A percentile compares a stretch with the other conserved stretches of the same genome.
phyloP scores from a whole-genome alignment of 2,329 filamentous ascomycete species.

The Ophiocordyceps polyrhachis-furcata region DNA sequence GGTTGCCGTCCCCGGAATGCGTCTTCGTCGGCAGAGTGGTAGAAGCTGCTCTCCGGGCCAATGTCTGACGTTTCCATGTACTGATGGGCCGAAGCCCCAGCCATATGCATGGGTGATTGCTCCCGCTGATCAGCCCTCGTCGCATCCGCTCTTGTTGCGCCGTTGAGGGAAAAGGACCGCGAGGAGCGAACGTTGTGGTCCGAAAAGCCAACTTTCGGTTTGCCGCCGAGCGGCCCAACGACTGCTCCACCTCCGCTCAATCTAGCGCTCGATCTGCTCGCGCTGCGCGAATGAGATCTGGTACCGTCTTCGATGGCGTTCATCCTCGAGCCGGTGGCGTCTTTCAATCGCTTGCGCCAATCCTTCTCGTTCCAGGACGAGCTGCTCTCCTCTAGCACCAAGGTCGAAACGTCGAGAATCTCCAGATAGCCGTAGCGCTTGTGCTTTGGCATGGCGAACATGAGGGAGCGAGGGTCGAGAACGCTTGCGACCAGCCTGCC shows the following conservation, averaged over 20 bases:
- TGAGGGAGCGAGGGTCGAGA: slow-evolving; percentile 71
- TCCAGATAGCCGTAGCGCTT: slow-evolving; percentile 82
- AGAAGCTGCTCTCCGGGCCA: slow-evolving; percentile 8
- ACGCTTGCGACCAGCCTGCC: slow-evolving; percentile 73
- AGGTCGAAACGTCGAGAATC: slow-evolving; percentile 59
- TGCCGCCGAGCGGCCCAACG: slow-evolving; percentile 10
- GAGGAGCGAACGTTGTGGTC: slow-evolving; percentile 36
- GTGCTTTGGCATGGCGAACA: slow-evolving; percentile 94
- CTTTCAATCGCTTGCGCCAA: slow-evolving; percentile 80
- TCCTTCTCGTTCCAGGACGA: slow-evolving; percentile 65
- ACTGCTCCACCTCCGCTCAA: slow-evolving; percentile 22
- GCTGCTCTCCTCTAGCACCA: slow-evolving; percentile 66
- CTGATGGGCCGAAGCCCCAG: slow-evolving; percentile 16
- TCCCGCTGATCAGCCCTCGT: slow-evolving; percentile 25
- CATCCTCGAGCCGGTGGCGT: slow-evolving; percentile 68
- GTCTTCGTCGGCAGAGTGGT: slow-evolving; percentile 8
- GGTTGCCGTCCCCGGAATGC: slow-evolving; percentile 22
- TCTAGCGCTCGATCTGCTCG: slow-evolving; percentile 38
- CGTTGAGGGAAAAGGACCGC: slow-evolving; percentile 29
- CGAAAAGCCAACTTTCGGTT: slow-evolving; percentile 35
- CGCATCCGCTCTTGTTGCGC: slow-evolving; percentile 29
- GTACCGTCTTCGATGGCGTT: slow-evolving; percentile 36
- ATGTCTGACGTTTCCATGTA: slow-evolving; percentile 30
- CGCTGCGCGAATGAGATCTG: slow-evolving; percentile 27
- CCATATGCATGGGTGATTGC: slow-evolving; percentile 16